Percentiles rank a stretch among this genome's conserved stretches.
phyloP scores from a whole-genome alignment of 2,329 filamentous ascomycete species.

The Torrubiella hemipterigena region DNA sequence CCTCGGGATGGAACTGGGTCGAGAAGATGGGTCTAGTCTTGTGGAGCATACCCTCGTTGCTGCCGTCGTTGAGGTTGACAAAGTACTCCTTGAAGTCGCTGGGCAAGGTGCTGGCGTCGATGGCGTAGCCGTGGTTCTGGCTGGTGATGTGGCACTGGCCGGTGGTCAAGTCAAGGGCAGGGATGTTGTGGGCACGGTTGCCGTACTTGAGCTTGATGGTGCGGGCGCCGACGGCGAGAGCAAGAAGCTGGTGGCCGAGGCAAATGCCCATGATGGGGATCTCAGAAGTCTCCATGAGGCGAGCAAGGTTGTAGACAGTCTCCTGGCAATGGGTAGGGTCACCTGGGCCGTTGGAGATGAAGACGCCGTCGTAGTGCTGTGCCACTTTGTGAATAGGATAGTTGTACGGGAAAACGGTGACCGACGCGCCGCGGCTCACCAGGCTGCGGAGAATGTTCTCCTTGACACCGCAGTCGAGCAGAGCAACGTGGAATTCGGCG shows the following conservation, averaged over 20 bases:
- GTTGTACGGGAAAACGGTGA: slow-evolving; percentile 91
- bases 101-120: slow-evolving; percentile 73
- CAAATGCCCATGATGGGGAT: slow-evolving; percentile 97
- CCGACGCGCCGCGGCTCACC: slow-evolving; percentile 79
- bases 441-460: slow-evolving; percentile 97
- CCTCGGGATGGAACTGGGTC: slow-evolving; percentile 97
- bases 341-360: slow-evolving; percentile 97
- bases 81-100: slow-evolving; percentile 96
- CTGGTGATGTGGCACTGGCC: slow-evolving; percentile 97
- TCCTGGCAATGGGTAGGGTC: slow-evolving; percentile 95
- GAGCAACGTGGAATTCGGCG: slow-evolving; percentile 78
- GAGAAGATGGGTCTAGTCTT: slow-evolving; percentile 93
- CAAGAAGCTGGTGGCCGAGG: slow-evolving; percentile 90
- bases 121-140: slow-evolving; percentile 97
- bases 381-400: slow-evolving; percentile 98
- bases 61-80: slow-evolving; percentile 93
- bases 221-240: slow-evolving; percentile 73
- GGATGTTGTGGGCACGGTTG: slow-evolving; percentile 98
- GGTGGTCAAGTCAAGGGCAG: slow-evolving; percentile 84
- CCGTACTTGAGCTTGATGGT: slow-evolving; percentile 99
- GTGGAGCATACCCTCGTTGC: slow-evolving; percentile 96
- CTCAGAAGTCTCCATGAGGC: slow-evolving; percentile 82
- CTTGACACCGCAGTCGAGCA: slow-evolving; percentile 98
- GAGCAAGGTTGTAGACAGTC: slow-evolving; percentile 83
- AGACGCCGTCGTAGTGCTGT: slow-evolving; percentile 94